These are phyloP conservation scores for Eurotiales sp. DNA, from an alignment of 2,329 filamentous ascomycete species.

Conservation along the genomic window DNA sequence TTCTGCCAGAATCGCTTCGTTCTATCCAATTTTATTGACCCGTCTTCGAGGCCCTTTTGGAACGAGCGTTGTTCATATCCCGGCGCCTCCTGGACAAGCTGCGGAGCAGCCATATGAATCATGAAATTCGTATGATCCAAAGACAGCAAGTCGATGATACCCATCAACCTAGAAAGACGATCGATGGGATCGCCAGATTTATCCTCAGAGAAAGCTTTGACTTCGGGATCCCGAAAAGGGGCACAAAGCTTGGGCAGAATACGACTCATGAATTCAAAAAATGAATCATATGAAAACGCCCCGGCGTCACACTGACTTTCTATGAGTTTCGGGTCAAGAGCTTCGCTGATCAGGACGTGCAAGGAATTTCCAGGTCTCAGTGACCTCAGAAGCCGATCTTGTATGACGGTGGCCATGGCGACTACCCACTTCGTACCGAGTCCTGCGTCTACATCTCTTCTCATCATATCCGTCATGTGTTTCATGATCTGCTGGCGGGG, in stretches of 20 bases:
- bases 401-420: conserved; percentile 64
- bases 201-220: conserved; percentile 54
- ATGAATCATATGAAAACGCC: conserved; percentile 60
- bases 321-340: conserved; percentile 57
- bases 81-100: conserved; percentile 57
- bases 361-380: conserved; percentile 60
- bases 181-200: conserved; percentile 55
- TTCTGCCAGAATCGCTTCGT: conserved; percentile 55
- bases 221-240: conserved; percentile 58
- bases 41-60: conserved; percentile 51
- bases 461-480: conserved; percentile 58
- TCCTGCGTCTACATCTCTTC: conserved; percentile 53
- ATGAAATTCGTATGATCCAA: conserved; percentile 65
- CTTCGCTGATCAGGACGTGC: conserved; percentile 58
- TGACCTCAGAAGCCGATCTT: conserved; percentile 57
- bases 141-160: conserved; percentile 59
- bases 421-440: conserved; percentile 58
- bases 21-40: conserved; percentile 49
- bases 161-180: conserved; percentile 60
- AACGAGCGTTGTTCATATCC: conserved; percentile 61
- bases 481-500: conserved; percentile 56
- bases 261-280: conserved; percentile 61
- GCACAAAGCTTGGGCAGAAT: conserved; percentile 63
- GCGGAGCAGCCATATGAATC: conserved; percentile 57
- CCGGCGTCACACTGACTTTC: conserved; percentile 56